Base-by-base conservation (phyloP, 371 early-diverging fungal species). In the Haplosporangium sp. region DNA sequence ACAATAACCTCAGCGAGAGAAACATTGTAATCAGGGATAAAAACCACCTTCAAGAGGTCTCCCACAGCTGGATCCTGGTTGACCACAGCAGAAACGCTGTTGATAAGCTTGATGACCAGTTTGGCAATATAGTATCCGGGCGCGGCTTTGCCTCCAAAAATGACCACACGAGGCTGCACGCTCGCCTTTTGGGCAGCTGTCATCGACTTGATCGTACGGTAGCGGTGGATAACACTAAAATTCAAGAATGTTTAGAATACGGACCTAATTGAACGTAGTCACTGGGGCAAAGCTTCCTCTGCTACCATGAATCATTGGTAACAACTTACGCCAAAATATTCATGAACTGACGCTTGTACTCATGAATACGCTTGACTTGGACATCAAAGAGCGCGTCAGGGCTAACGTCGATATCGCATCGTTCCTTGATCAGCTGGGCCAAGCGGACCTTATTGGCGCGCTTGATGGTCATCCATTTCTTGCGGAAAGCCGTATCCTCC, bases 261-360 rank as follows among this genome's bases (percentile, higher is more conserved):
- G n/a, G 6, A 18, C 4, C 29, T 29, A 29, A 29, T 29, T 29
- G 29, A 29, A 29, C 4, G 29, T 29, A 29, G 29, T 29, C 29
- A 29, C 4, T 4, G 29, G 29, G 4, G 29, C 29, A 29, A 29
- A 29, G 29, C 4, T 29, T 29, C 29, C 1, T 29, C 29, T 29
- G 29, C 20, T 18, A 11, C 45, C 20, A 50, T 16, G 20, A 50
- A 20, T 21, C 10, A 50, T 9, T n/a, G 18, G 50, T 18, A 20
- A 16, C 36, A 59, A 47, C 76, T 58, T 76, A 76, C 79, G 82
- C 84, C 41, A 97, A 82, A 69, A 97, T 95, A 85, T 97, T 97
- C 95, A 97, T 94, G 82, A 93, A 95, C 86, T 97, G 97, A 69
- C 97, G 94, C 87, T 97, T 96, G 86, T 96, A 97, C 84, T 96